Percentiles rank a stretch among this genome's conserved stretches.
Conservation (phyloP, 2,329 filamentous ascomycete genomes). For the Aspergillus spinulosporus region DNA sequence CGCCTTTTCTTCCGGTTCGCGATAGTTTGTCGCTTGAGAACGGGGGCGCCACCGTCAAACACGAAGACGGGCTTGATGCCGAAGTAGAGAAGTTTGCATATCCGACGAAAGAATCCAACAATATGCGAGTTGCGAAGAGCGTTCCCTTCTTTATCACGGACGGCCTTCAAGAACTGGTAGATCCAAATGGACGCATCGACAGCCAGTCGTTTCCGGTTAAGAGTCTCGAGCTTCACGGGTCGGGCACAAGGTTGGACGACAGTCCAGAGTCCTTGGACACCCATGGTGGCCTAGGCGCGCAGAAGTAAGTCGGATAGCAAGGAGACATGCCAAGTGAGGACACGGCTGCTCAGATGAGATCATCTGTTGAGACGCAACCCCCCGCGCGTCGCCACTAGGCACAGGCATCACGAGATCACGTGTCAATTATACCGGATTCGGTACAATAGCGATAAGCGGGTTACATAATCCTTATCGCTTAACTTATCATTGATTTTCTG, state of each 20-base stretch:
- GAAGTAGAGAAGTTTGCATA: conserved; percentile 96
- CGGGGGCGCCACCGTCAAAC: conserved; percentile 92
- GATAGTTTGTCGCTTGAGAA: conserved; percentile 88
- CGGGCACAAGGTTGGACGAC: conserved; percentile 92
- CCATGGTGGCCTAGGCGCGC: conserved; percentile 60
- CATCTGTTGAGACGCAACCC: background rate
- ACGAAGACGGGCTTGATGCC: conserved; percentile 97
- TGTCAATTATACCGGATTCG: conserved; percentile 21
- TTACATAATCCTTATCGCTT: conserved; percentile 24
- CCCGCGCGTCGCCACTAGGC: conserved; percentile 13
- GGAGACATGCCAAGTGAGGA: conserved; percentile 5
- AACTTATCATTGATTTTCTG: background rate
- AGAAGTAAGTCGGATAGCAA: background rate
- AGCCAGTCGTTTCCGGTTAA: conserved; percentile 93
- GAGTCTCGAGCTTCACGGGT: conserved; percentile 91
- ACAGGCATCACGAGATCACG: conserved; percentile 22
- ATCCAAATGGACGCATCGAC: conserved; percentile 99
- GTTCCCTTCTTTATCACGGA: conserved; percentile 97
- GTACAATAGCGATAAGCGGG: conserved; percentile 14
- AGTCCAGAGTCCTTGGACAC: conserved; percentile 97
- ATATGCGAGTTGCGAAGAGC: conserved; percentile 93
- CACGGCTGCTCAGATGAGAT: background rate
- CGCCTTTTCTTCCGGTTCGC: conserved; percentile 72
- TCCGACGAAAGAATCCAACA: conserved; percentile 95
- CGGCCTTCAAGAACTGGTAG: conserved; percentile 98